Conservation (phyloP, 345 rosid species). For the Hevea brasiliensis region DNA sequence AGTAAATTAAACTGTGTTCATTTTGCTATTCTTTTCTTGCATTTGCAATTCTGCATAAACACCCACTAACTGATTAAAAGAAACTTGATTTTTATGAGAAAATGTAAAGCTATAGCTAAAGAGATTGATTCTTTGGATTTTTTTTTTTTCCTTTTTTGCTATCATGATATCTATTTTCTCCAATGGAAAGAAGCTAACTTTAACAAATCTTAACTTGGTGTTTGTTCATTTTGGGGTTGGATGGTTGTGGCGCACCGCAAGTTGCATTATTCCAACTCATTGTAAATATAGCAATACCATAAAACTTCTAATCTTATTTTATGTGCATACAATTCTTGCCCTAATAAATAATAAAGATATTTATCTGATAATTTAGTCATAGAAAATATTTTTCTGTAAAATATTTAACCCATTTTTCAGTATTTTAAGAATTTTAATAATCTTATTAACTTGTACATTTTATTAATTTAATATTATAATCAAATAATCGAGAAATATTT, state of each 20-base stretch:
- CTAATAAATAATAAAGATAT: too few relatives aligned
- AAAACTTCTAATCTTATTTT: background rate
- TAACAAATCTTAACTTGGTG: slow-evolving; percentile 10
- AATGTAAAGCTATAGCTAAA: background rate
- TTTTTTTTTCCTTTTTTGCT: background rate
- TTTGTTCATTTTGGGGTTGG: slow-evolving; percentile 10
- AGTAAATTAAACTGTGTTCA: slow-evolving; percentile 8
- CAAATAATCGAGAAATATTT: too few relatives aligned
- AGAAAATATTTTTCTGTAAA: too few relatives aligned
- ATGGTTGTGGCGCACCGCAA: background rate
- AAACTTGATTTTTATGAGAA: background rate
- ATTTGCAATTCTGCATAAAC: background rate
- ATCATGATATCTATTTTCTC: background rate
- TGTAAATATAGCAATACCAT: slow-evolving; percentile 6
- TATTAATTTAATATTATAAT: too few relatives aligned
- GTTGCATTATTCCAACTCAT: background rate
- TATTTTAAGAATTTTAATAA: too few relatives aligned
- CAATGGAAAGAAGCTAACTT: slow-evolving; percentile 6
- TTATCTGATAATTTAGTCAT: too few relatives aligned
- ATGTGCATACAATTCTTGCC: too few relatives aligned
- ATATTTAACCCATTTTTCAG: too few relatives aligned
- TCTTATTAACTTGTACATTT: too few relatives aligned
- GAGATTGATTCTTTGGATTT: background rate
- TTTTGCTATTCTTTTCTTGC: slow-evolving; percentile 4
- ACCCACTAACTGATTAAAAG: background rate